These are phyloP conservation scores for Karstenula rhodostoma DNA, from an alignment of 2,329 filamentous ascomycete species.

Conservation along the genomic window DNA sequence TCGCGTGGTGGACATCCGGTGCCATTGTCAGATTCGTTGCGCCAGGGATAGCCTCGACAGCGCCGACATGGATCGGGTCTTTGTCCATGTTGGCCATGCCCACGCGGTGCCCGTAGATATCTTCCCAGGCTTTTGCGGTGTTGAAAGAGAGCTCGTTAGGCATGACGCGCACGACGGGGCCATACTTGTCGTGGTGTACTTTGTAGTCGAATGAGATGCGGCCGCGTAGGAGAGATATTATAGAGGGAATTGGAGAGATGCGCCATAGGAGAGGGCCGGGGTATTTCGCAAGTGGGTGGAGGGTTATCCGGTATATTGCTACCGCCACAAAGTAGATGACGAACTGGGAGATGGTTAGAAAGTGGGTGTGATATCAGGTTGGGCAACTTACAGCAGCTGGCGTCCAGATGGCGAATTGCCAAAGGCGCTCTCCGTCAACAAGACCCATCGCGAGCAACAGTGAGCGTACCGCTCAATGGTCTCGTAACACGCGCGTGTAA, in stretches of 20 bases:
- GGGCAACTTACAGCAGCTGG: constrained; percentile 33
- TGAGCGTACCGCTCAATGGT: constrained; percentile 2
- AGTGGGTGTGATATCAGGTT: not conserved
- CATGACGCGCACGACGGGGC: constrained; percentile 46
- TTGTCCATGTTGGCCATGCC: constrained; percentile 45
- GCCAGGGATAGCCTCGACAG: constrained; percentile 46
- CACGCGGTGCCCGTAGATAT: constrained; percentile 45
- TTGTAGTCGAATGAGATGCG: constrained; percentile 44
- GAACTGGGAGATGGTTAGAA: constrained; percentile 24
- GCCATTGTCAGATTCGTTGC: constrained; percentile 49
- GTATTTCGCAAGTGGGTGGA: constrained; percentile 42
- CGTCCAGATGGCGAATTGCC: constrained; percentile 30
- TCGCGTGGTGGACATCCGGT: constrained; percentile 49
- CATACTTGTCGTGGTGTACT: constrained; percentile 41
- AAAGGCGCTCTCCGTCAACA: constrained; percentile 35
- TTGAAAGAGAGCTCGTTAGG: constrained; percentile 46
- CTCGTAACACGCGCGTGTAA: too few relatives aligned
- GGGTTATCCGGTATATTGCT: constrained; percentile 37
- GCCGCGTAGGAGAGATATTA: constrained; percentile 36
- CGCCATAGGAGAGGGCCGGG: constrained; percentile 42
- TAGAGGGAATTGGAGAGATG: constrained; percentile 38
- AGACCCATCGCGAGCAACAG: constrained; percentile 30
- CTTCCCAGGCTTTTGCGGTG: constrained; percentile 43
- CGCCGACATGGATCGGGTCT: constrained; percentile 46
- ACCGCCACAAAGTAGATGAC: constrained; percentile 31